Base-by-base conservation (phyloP, 106 monocot species). In the Dendrobium officinale region DNA sequence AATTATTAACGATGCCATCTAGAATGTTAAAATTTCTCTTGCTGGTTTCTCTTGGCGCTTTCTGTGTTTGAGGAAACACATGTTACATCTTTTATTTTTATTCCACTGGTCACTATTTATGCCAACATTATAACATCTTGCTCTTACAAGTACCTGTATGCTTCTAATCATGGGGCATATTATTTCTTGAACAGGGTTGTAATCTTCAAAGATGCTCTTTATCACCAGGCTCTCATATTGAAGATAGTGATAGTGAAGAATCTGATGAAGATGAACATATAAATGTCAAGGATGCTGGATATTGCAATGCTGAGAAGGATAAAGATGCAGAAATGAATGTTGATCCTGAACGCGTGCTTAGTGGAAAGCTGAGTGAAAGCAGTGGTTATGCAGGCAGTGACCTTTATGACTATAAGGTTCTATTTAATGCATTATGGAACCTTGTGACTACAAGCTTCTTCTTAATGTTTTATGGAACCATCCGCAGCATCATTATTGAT, bases 361-460 rank as follows among this genome's bases (percentile, higher is more conserved):
- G 98, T 83, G 98, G 98, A 84, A 99, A 99, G 85, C 82, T 99
- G 42, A 95, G 98, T 80, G 98, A 99, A 84, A 99, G 95, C 91
- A 99, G 98, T 81, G 95, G 98, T 79, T 93, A 93, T 91, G 89
- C 88, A 83, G 98, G 93, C 80, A 93, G 95, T 44, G 98, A 99
- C 56, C 95, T 99, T 74, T 99, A 99, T 84, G 95, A 99, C n/a
- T 99, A 93, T 27, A 99, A 99, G 98, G 98, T 99, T 80, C 73
- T 48, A 7, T 67, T 78, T 82, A 75, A 54, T 45, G 49, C 15
- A 10, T 70, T 70, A 70, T 70, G 9, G 15, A 33, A 33, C 37
- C 37, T 70, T 16, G 37, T 70, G 70, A 37, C 37, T 11, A 22
- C 31, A 37, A 70, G 3, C 13, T 33, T 15, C 15, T 70, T 8